Evolutionary conservation across 2,329 filamentous ascomycete genomes (phyloP).

Genomic region (Calonectria multiphialidica): DNA sequence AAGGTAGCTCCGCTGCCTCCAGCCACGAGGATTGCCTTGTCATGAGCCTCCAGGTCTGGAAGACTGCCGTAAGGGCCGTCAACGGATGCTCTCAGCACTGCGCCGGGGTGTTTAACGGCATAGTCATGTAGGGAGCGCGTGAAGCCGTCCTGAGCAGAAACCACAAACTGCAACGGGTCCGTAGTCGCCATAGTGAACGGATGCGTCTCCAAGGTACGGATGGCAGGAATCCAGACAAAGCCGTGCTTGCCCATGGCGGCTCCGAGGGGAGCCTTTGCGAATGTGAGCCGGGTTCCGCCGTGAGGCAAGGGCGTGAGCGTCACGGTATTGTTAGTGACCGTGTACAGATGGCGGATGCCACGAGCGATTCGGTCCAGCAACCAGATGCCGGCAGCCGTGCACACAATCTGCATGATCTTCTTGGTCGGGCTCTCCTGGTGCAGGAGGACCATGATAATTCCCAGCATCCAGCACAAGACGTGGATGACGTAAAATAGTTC

Average conservation of each 20-base stretch:
- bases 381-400: constrained; percentile 62
- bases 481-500: constrained; percentile 69
- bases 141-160: constrained; percentile 70
- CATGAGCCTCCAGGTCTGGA: constrained; percentile 63
- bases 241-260: constrained; percentile 70
- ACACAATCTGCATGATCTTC: constrained; percentile 56
- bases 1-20: constrained; percentile 74
- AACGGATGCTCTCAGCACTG: constrained; percentile 61
- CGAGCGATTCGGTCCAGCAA: constrained; percentile 63
- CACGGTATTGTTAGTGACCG: constrained; percentile 63
- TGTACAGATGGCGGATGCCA: constrained; percentile 54
- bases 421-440: constrained; percentile 62
- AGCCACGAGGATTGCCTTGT: constrained; percentile 70
- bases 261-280: constrained; percentile 61
- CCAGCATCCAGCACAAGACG: constrained; percentile 61
- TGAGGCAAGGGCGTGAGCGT: constrained; percentile 65
- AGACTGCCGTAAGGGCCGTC: constrained; percentile 71
- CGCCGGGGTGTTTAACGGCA: constrained; percentile 63
- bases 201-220: constrained; percentile 70
- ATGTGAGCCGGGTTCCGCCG: constrained; percentile 66
- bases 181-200: constrained; percentile 71
- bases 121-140: constrained; percentile 66
- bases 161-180: constrained; percentile 68
- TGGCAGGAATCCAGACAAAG: constrained; percentile 72
- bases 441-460: constrained; percentile 60